Base-by-base conservation (phyloP, 2,329 filamentous ascomycete species). In the Microdochium nivale region DNA sequence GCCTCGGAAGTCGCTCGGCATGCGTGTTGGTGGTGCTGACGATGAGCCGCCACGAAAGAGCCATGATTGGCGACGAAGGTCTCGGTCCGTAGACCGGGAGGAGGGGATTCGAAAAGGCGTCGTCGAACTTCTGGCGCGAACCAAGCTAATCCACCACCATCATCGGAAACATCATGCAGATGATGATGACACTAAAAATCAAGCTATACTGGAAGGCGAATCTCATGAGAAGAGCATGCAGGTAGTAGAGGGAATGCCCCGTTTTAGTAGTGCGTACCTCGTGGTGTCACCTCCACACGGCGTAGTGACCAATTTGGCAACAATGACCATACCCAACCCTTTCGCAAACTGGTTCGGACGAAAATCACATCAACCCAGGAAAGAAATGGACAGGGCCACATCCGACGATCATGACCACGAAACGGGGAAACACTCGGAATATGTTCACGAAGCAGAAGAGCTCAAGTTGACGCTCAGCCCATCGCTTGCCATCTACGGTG, bases 401-500 rank as follows among this genome's bases (percentile, higher is more conserved):
- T 40, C 53, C 25, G 25, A 50, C 35, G 37, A 46, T 19, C 33
- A 40, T 25, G 44, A 53, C n/a, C 25, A 33, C 24, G 47, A 52
- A 49, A 32, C 44, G 27, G 55, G 52, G 43, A 47, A 59, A 50
- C 27, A 35, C 47, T n/a, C 13, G n/a, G 51, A 54, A 3, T 7
- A 16, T 4, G 10, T 23, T 11, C 9, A 19, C 21, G 13, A 44
- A 23, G 40, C 19, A 11, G 72, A 74, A 1, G 79, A 84, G 52
- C 67, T 70, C 49, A 83, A 86, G 60, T 70, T 88, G 48, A 67
- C 80, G 1, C 65, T 68, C 2, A 76, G 84, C 59, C 74, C 76
- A 1, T 86, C 86, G 0, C 65, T 96, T 32, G 83, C 81, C 0
- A 67, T 95, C 0, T 95, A 84, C 61, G 92, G 91, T 1, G 81